Evolutionary conservation across 768 basidiomycete genomes (phyloP).

Genomic region (Chalciporus chontae): DNA sequence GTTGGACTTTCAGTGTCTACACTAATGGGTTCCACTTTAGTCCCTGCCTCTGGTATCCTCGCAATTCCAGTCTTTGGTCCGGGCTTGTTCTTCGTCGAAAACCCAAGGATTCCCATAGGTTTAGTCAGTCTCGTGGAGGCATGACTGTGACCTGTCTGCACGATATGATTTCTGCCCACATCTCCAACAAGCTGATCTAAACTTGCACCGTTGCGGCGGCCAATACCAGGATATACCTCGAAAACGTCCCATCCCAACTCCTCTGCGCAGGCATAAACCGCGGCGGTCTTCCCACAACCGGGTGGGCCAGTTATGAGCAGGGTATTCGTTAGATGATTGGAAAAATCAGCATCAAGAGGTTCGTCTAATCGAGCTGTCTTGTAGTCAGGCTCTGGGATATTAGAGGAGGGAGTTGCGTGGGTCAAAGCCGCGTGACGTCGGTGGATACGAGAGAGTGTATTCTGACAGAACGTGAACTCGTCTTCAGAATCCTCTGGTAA

Average conservation of each 20-base stretch:
- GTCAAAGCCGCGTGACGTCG: background rate
- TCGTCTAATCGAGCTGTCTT: conserved; percentile 10
- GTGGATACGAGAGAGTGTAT: conserved; percentile 20
- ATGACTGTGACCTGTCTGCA: conserved; percentile 36
- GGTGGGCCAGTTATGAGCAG: conserved; percentile 80
- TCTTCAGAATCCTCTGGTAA: conserved; percentile 38
- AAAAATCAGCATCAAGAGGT: conserved; percentile 27
- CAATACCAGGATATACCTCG: conserved; percentile 94
- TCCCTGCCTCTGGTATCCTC: conserved; percentile 11
- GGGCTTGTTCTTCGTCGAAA: conserved; percentile 14
- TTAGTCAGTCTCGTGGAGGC: conserved; percentile 5
- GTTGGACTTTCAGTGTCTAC: conserved; percentile 13
- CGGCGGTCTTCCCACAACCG: conserved; percentile 88
- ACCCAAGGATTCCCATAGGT: conserved; percentile 11
- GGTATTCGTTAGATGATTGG: conserved; percentile 69
- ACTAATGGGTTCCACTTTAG: conserved; percentile 18
- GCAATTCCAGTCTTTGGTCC: background rate
- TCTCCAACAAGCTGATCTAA: conserved; percentile 84
- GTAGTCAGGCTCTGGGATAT: conserved; percentile 2
- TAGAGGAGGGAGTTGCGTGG: conserved; percentile 2
- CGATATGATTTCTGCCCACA: conserved; percentile 89
- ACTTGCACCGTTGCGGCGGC: conserved; percentile 78
- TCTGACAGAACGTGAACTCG: conserved; percentile 28
- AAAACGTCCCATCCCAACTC: conserved; percentile 96
- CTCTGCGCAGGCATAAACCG: conserved; percentile 89